A percentile compares a stretch with the other conserved stretches of the same genome.
phyloP scores from a whole-genome alignment of 202 grass and related monocot genomes.

The Saccharum hybrid region DNA sequence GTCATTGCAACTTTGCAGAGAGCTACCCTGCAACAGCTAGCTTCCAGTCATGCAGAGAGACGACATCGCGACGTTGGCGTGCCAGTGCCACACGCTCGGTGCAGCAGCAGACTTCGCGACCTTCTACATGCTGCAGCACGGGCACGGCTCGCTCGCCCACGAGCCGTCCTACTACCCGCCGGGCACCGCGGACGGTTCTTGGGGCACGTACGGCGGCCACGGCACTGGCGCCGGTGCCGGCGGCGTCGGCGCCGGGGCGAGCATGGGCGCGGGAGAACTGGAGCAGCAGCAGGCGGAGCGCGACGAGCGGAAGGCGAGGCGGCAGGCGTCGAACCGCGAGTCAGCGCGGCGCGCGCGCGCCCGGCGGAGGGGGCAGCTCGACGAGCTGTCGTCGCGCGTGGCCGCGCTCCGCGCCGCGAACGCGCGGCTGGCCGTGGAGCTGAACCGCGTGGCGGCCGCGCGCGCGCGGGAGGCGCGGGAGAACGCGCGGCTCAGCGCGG shows the following conservation, averaged over 20 bases:
- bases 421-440: conserved; percentile 56
- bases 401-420: conserved; percentile 54
- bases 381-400: conserved; percentile 50
- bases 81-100: conserved; percentile 30
- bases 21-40: neutral
- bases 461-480: conserved; percentile 48
- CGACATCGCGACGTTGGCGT: conserved; percentile 29
- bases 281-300: neutral
- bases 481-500: conserved; percentile 53
- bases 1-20: conserved; percentile 25
- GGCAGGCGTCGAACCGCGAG: conserved; percentile 82
- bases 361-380: conserved; percentile 62
- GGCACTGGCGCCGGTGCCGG: neutral
- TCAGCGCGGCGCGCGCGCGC: conserved; percentile 67
- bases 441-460: conserved; percentile 48
- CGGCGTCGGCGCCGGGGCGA: conserved; percentile 15
- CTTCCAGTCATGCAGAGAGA: conserved; percentile 48
- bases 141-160: neutral
- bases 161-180: neutral
- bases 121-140: conserved; percentile 27
- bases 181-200: neutral
- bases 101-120: neutral
- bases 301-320: conserved; percentile 58
- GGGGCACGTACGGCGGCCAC: conserved; percentile 40
- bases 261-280: conserved; percentile 13